phyloP scores from a whole-genome alignment of 768 basidiomycete genomes.

The Pulveroboletus sp. region DNA sequence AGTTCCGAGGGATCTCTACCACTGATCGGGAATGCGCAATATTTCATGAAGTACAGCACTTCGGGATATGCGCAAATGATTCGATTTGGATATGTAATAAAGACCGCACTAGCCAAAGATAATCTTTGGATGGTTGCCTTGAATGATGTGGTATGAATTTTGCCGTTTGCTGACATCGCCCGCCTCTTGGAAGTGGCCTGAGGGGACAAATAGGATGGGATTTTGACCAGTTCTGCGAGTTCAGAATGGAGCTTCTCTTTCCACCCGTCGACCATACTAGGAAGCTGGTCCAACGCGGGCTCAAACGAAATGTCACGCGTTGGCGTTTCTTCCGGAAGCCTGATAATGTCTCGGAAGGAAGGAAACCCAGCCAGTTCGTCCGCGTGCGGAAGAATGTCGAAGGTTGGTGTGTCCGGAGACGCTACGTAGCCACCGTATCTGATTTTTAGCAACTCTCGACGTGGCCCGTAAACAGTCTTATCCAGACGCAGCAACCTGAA shows the following conservation, averaged over 20 bases:
- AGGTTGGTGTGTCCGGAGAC: neutral
- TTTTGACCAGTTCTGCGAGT: neutral
- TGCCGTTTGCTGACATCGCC: neutral
- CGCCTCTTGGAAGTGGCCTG: neutral
- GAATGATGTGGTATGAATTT: neutral
- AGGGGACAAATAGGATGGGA: neutral
- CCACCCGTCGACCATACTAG: neutral
- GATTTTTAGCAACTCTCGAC: neutral
- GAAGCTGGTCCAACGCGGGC: slow-evolving; percentile 3
- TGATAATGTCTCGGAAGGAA: neutral
- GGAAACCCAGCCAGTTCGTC: neutral
- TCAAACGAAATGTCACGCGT: neutral
- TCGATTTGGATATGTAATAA: neutral
- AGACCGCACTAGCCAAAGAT: neutral
- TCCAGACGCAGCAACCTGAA: neutral
- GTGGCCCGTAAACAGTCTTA: neutral
- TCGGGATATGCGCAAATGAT: neutral
- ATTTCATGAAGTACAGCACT: neutral
- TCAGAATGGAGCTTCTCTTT: neutral
- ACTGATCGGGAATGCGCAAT: too few relatives aligned
- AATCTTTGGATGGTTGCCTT: neutral
- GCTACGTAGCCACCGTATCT: neutral
- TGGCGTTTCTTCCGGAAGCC: neutral
- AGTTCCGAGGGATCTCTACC: too few relatives aligned
- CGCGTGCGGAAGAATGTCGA: neutral